phyloP scores from a whole-genome alignment of 306 rosid genomes.

The Amphicarpaea edgeworthii region DNA sequence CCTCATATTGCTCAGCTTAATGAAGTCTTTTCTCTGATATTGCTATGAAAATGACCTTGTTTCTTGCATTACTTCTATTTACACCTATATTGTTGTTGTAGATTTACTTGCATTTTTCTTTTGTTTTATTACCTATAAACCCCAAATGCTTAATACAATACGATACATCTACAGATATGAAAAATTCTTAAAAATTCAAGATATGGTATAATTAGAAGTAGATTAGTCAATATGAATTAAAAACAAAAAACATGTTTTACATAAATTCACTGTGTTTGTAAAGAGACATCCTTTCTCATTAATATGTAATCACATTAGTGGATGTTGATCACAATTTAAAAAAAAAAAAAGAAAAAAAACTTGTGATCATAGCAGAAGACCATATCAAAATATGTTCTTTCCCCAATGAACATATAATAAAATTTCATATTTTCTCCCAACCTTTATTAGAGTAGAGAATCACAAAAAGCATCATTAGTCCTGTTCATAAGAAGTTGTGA shows the following conservation, averaged over 20 bases:
- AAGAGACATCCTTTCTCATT: background rate
- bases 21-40: slow-evolving; percentile 10
- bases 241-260: background rate
- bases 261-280: background rate
- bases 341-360: background rate
- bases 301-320: background rate
- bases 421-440: background rate
- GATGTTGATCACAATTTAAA: background rate
- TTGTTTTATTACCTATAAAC: background rate
- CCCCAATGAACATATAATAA: background rate
- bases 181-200: slow-evolving; percentile 1
- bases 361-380: background rate
- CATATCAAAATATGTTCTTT: background rate
- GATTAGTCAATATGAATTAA: background rate
- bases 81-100: background rate
- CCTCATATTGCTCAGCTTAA: slow-evolving; percentile 21
- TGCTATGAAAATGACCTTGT: slow-evolving; percentile 33
- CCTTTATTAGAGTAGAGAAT: background rate
- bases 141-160: background rate
- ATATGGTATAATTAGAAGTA: background rate
- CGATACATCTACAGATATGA: background rate
- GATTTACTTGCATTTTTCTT: background rate
- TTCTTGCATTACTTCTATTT: background rate
- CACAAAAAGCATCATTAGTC: background rate
- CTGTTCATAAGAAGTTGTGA: background rate